Conservation (phyloP, 2,329 filamentous ascomycete genomes). For the Pseudogymnoascus sp. region DNA sequence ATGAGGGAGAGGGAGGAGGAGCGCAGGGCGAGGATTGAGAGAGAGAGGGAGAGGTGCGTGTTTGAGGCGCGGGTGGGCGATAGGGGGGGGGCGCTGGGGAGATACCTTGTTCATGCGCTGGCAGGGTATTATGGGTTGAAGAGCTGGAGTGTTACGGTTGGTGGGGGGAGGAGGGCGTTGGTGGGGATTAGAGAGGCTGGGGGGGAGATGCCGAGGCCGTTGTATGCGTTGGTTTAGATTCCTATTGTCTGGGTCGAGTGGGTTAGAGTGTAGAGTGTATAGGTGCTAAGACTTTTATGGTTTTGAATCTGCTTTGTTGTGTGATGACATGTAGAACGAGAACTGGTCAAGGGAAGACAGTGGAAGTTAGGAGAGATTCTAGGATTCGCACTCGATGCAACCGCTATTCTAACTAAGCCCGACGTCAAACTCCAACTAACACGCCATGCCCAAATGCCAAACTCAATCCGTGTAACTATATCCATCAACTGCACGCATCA, state of each 20-base stretch:
- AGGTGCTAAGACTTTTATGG: neutral
- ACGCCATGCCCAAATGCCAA: neutral
- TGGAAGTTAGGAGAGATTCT: neutral
- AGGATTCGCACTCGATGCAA: neutral
- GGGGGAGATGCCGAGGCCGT: conserved; percentile 19
- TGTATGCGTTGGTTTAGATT: conserved; percentile 17
- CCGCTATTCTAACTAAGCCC: neutral
- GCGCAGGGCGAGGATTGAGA: conserved; percentile 45
- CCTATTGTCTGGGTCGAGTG: too few relatives aligned
- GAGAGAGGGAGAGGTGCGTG: conserved; percentile 60
- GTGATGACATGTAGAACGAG: neutral
- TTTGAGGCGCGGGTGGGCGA: conserved; percentile 85
- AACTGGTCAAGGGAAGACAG: neutral
- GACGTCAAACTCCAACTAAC: neutral
- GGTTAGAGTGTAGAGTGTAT: neutral
- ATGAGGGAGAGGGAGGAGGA: conserved; percentile 44
- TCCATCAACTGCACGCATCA: neutral
- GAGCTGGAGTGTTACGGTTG: conserved; percentile 45
- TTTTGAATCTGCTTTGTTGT: neutral
- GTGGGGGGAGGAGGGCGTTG: conserved; percentile 71
- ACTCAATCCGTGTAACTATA: neutral
- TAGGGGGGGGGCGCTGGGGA: conserved; percentile 45
- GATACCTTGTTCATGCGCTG: conserved; percentile 89
- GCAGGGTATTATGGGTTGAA: conserved; percentile 69
- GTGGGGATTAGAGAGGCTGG: conserved; percentile 56